phyloP scores from a whole-genome alignment of 192 early-diverging fungal species.

The Kappamyces sp. region DNA sequence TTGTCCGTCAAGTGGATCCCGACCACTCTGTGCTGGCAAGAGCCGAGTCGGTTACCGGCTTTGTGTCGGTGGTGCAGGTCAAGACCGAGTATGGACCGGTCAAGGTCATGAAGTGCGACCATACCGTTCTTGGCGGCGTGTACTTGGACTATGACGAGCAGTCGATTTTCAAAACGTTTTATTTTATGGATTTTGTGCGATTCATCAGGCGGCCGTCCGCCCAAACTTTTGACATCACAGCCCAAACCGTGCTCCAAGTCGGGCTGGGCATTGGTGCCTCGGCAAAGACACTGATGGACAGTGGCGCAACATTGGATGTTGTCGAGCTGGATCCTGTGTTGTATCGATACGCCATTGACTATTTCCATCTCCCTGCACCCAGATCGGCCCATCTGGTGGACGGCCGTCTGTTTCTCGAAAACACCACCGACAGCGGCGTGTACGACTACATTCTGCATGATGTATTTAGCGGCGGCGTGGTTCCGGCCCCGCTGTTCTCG shows the following conservation, averaged over 20 bases:
- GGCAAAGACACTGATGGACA: constrained; percentile 54
- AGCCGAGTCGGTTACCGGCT: constrained; percentile 77
- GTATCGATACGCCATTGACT: constrained; percentile 55
- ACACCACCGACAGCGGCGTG: constrained; percentile 15
- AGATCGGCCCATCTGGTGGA: constrained; percentile 57
- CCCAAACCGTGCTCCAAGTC: constrained; percentile 18
- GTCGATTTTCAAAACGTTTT: constrained; percentile 75
- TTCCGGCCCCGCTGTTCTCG: constrained; percentile 67
- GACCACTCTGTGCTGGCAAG: constrained; percentile 47
- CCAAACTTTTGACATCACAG: constrained; percentile 5
- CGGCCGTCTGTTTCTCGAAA: constrained; percentile 69
- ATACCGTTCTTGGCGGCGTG: constrained; percentile 82
- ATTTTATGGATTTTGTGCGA: constrained; percentile 72
- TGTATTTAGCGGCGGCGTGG: constrained; percentile 87
- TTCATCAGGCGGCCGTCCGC: constrained; percentile 30
- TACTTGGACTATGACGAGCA: constrained; percentile 55
- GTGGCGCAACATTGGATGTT: constrained; percentile 57
- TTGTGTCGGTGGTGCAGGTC: constrained; percentile 64
- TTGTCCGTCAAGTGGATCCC: no score
- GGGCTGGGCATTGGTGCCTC: constrained; percentile 81
- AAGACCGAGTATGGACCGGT: constrained; percentile 45
- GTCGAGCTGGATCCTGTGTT: constrained; percentile 82
- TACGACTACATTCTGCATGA: constrained; percentile 90
- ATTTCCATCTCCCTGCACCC: constrained; percentile 59
- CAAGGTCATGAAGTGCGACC: constrained; percentile 75